Percentiles rank a stretch among this genome's conserved stretches.
These are phyloP conservation scores for Aspergillus melleus DNA, from an alignment of 2,329 filamentous ascomycete genomes.

Conservation along the genomic window DNA sequence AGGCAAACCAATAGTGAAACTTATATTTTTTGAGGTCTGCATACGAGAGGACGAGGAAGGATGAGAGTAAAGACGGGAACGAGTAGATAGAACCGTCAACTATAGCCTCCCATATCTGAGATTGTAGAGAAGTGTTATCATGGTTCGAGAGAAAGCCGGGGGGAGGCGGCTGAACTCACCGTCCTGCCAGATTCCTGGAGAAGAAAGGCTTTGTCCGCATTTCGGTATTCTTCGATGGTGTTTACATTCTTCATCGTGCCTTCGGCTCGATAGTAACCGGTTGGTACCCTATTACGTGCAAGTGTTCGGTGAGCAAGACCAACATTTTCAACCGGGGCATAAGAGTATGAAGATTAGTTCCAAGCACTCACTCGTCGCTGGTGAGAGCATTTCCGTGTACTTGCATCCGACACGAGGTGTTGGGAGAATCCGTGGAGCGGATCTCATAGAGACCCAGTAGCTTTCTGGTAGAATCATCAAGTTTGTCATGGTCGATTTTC, in stretches of 20 bases:
- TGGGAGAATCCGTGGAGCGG: conserved; percentile 67
- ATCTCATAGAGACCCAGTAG: conserved; percentile 89
- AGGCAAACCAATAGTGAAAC: conserved; percentile 98
- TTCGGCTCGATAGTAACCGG: conserved; percentile 76
- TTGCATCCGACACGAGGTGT: conserved; percentile 83
- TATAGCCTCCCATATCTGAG: conserved; percentile 93
- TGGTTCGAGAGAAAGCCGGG: not conserved
- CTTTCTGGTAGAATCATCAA: conserved; percentile 86
- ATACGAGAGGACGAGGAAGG: conserved; percentile 86
- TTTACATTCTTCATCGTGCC: conserved; percentile 96
- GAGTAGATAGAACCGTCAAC: conserved; percentile 95
- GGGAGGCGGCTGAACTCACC: conserved; percentile 48
- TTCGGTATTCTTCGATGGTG: conserved; percentile 89
- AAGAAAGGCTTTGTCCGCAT: conserved; percentile 74
- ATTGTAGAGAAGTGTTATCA: conserved; percentile 13
- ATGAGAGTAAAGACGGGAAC: conserved; percentile 84
- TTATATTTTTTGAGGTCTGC: conserved; percentile 97
- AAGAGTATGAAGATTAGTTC: not conserved
- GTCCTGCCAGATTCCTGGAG: conserved; percentile 77
- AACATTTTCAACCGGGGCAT: not conserved
- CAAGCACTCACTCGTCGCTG: conserved; percentile 70
- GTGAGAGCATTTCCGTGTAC: conserved; percentile 84
- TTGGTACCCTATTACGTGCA: conserved; percentile 56
- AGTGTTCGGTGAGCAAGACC: conserved; percentile 2
- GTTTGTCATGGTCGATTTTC: conserved; percentile 96